Percentiles rank a stretch among this genome's conserved stretches.
These are phyloP conservation scores for Aspergillus pseudonomiae DNA, from an alignment of 2,329 filamentous ascomycete species.

Conservation along the genomic window DNA sequence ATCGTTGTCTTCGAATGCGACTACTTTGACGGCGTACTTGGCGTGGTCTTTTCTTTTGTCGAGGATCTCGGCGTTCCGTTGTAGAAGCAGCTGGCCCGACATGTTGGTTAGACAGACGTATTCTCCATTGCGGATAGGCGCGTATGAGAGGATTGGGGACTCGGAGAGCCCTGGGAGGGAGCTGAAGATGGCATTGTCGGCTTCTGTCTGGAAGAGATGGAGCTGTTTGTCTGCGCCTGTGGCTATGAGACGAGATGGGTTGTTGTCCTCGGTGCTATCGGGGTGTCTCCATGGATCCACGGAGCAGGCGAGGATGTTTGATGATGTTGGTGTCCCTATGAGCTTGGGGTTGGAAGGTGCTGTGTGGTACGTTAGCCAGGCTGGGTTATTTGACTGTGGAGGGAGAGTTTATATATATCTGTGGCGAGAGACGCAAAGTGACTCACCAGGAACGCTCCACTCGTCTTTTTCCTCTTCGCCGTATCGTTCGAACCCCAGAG, in stretches of 20 bases:
- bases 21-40: slow-evolving; percentile 62
- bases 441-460: slow-evolving; percentile 53
- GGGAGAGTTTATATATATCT: not conserved
- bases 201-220: slow-evolving; percentile 45
- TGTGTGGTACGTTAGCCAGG: slow-evolving; percentile 18
- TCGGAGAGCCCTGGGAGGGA: slow-evolving; percentile 35
- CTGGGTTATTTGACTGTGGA: not conserved
- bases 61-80: slow-evolving; percentile 46
- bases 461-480: slow-evolving; percentile 44
- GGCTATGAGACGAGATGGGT: slow-evolving; percentile 41
- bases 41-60: slow-evolving; percentile 58
- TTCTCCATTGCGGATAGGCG: slow-evolving; percentile 42
- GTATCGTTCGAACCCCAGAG: slow-evolving; percentile 58
- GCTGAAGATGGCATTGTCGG: slow-evolving; percentile 20
- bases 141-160: slow-evolving; percentile 57
- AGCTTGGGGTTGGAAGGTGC: slow-evolving; percentile 51
- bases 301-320: slow-evolving; percentile 59
- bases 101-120: slow-evolving; percentile 59
- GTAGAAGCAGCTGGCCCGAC: slow-evolving; percentile 60
- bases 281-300: slow-evolving; percentile 41
- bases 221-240: slow-evolving; percentile 53
- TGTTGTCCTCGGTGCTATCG: slow-evolving; percentile 9
- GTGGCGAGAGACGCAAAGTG: not conserved
- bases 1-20: slow-evolving; percentile 39
- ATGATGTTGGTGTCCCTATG: slow-evolving; percentile 48